Conservation (phyloP, 331 rosid species). For the Quercus phellos region DNA sequence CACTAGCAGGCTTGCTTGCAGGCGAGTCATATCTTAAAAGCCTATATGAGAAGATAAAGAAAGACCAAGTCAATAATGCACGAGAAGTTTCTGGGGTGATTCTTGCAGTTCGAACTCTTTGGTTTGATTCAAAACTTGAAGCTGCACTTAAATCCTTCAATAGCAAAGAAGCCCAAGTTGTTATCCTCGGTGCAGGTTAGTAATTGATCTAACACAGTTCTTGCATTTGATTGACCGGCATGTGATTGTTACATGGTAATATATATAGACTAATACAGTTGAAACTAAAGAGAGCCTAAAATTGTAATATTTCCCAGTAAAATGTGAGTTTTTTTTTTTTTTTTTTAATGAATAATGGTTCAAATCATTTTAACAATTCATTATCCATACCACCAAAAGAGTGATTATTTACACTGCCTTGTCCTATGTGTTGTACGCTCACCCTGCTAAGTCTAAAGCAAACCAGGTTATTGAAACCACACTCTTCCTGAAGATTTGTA, state of each 20-base stretch:
- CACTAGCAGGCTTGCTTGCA: slow-evolving; percentile 70
- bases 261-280: background rate
- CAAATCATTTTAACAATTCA: background rate
- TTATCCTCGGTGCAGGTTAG: slow-evolving; percentile 95
- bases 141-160: slow-evolving; percentile 48
- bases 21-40: slow-evolving; percentile 75
- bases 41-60: slow-evolving; percentile 81
- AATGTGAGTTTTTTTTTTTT: background rate
- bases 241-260: background rate
- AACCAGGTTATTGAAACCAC: background rate
- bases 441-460: background rate
- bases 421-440: background rate
- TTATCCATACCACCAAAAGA: background rate
- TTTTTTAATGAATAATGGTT: background rate
- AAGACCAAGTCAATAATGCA: slow-evolving; percentile 70
- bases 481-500: background rate
- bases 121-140: slow-evolving; percentile 79
- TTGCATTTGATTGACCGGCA: slow-evolving; percentile 20
- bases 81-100: slow-evolving; percentile 85
- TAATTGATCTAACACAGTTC: background rate
- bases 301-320: background rate
- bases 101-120: slow-evolving; percentile 84
- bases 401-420: background rate
- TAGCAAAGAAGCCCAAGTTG: slow-evolving; percentile 67
- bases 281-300: background rate